Base-by-base conservation (phyloP, 495 filamentous ascomycete species). In the Echria macrotheca region DNA sequence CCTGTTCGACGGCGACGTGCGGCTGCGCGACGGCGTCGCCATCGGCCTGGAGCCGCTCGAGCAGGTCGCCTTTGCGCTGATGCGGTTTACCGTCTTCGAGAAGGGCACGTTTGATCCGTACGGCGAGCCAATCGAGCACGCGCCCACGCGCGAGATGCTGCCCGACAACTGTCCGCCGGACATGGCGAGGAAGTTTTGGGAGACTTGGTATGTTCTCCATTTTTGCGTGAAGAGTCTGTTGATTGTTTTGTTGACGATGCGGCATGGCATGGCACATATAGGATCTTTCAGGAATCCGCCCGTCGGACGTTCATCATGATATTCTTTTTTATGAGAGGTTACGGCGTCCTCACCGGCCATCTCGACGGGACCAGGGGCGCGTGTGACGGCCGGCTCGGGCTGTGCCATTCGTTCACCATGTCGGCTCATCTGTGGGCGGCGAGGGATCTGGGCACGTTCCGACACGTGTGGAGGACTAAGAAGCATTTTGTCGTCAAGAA, bases 351-450 rank as follows among this genome's bases (percentile, higher is more conserved):
- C 7, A 68, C 59, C 23, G 60, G 63, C 2, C 49, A 62, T 10
- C 2, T 45, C 2, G 41, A 52, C 1, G 31, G 19, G 8, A 17
- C 28, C 2, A 35, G 7, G 21, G 19, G 31, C 10, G 25, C 4
- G 0, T 77, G 70, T 37, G 68, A 74, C 40, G 54, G 62, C 0
- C 59, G 52, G 14, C 47, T 72, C 11, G 58, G 61, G 0, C 46
- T 71, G 4, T 56, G 62, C 2, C 69, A 70, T 47, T 60, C 66
- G 7, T 70, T 69, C 59, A 75, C 74, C 29, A 18, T 69, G 8
- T 77, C 74, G 3, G 65, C 70, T 15, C 62, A 72, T 52, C 55
- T 79, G 23, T 79, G 76, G 76, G 50, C 63, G 24, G 69, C 76
- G 5, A 51, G 46, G 2, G 68, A 64, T 18, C 59, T 67, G 1